A percentile compares a stretch with the other conserved stretches of the same genome.
Evolutionary conservation across 306 rosid species (phyloP).

Genomic region (Trichosanthes cucumerina): DNA sequence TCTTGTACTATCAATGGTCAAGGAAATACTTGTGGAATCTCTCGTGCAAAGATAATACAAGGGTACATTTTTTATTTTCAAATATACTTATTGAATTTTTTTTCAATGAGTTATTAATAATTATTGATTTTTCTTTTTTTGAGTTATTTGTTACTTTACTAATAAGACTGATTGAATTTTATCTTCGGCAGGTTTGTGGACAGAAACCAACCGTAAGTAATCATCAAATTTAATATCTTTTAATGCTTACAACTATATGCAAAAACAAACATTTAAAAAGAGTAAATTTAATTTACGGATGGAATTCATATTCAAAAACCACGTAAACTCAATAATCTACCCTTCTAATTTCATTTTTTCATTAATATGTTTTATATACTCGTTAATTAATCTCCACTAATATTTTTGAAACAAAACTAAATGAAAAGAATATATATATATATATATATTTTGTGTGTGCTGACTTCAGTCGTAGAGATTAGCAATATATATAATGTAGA

Average conservation of each 20-base stretch:
- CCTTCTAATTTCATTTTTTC: no score
- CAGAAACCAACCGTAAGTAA: conserved; percentile 3
- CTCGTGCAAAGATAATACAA: background rate
- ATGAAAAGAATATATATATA: no score
- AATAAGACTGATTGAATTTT: no score
- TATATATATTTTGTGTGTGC: background rate
- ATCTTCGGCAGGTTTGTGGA: background rate
- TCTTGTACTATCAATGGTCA: conserved; percentile 5
- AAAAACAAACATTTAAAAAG: no score
- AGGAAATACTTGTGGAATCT: conserved; percentile 2
- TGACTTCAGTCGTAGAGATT: conserved; percentile 3
- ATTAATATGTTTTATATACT: background rate
- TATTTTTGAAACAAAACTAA: no score
- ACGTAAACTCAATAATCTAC: background rate
- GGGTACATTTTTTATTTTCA: background rate
- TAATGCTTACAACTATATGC: no score
- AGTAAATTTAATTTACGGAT: background rate
- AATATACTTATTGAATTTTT: background rate
- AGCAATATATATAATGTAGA: conserved; percentile 1
- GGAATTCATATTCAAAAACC: conserved; percentile 12
- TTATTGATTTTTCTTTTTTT: no score
- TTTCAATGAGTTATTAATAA: no score
- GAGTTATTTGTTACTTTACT: no score
- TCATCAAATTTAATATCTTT: no score
- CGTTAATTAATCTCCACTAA: background rate